Percentiles rank a stretch among this genome's conserved stretches.
phyloP scores from a whole-genome alignment of 257 asterid species.

The Verbena officinalis region DNA sequence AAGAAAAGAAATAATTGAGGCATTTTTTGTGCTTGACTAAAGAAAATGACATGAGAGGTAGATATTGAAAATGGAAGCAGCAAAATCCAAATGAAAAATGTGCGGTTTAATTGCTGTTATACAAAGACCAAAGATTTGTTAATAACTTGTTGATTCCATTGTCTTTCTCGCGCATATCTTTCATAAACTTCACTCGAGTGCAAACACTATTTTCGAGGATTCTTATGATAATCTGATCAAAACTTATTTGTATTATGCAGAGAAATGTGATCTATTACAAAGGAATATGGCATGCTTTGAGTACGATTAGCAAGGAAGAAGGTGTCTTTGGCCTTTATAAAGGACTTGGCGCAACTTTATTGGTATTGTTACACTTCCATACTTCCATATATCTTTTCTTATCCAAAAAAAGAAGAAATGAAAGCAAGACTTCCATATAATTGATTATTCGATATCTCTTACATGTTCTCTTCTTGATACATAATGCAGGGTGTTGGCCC shows the following conservation, averaged over 20 bases:
- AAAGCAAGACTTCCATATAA: neutral
- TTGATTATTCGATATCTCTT: constrained; percentile 7
- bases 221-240: constrained; percentile 19
- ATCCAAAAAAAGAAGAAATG: too few relatives aligned
- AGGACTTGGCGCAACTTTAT: constrained; percentile 84
- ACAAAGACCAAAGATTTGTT: constrained; percentile 16
- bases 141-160: neutral
- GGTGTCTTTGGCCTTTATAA: constrained; percentile 71
- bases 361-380: constrained; percentile 49
- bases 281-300: constrained; percentile 75
- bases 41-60: too few relatives aligned
- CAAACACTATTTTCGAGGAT: neutral
- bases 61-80: too few relatives aligned
- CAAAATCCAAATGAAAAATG: too few relatives aligned
- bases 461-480: constrained; percentile 31
- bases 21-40: too few relatives aligned
- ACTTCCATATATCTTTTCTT: neutral
- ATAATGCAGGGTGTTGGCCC: constrained; percentile 80
- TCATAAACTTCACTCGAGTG: constrained; percentile 13
- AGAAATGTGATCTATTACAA: constrained; percentile 63
- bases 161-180: neutral
- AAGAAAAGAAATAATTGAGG: too few relatives aligned
- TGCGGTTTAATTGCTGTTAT: constrained; percentile 1
- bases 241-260: constrained; percentile 47
- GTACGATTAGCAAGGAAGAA: constrained; percentile 78